These are phyloP conservation scores for Boletales sp. DNA, from an alignment of 768 basidiomycete genomes.

Conservation along the genomic window DNA sequence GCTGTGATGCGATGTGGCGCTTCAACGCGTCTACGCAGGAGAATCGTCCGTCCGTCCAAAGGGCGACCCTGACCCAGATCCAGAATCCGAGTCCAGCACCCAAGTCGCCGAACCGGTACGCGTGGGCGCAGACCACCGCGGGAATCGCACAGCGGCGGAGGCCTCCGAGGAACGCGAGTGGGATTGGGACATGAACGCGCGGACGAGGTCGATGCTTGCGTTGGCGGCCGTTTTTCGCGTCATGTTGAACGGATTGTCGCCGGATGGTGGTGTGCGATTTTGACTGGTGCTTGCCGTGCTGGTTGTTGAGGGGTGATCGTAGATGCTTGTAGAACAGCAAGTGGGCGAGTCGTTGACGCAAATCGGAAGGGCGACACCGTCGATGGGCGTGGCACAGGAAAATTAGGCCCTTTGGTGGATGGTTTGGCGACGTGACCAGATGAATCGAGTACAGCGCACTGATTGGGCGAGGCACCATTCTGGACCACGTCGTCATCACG, in stretches of 20 bases:
- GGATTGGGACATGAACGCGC: constrained; percentile 13
- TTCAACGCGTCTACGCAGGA: no score
- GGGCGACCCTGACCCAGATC: neutral
- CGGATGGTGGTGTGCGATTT: neutral
- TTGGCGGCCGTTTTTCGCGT: neutral
- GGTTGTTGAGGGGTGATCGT: no score
- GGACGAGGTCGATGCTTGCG: constrained; percentile 16
- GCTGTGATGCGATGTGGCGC: no score
- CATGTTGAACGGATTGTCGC: constrained; percentile 12
- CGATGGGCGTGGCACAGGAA: constrained; percentile 14
- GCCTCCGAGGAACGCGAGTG: constrained; percentile 7
- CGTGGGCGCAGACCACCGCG: constrained; percentile 14
- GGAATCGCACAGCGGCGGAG: neutral
- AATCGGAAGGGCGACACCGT: constrained; percentile 18
- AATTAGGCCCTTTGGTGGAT: constrained; percentile 1
- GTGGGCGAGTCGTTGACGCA: neutral
- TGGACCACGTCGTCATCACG: neutral
- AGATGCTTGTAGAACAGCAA: no score
- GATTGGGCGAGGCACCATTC: neutral
- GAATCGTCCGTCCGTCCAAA: neutral
- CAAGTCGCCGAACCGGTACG: no score
- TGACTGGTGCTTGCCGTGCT: no score
- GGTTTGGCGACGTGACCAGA: neutral
- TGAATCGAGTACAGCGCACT: neutral
- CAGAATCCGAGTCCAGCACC: neutral